Evolutionary conservation across 2,329 filamentous ascomycete genomes (phyloP).

Genomic region (Eurotiales sp.): DNA sequence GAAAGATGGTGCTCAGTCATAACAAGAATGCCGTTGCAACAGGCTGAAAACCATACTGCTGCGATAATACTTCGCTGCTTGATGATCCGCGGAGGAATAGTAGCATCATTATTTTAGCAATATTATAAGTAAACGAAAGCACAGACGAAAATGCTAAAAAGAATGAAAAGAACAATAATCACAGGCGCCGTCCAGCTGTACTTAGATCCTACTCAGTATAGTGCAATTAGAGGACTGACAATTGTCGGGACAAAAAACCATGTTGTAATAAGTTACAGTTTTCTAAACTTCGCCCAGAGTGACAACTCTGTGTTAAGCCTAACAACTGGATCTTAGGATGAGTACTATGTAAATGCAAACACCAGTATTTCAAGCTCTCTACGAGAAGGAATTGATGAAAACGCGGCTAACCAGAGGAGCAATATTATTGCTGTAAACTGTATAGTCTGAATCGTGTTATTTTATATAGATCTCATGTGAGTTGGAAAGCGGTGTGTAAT

Average conservation of each 20-base stretch:
- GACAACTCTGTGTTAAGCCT: conserved; percentile 16
- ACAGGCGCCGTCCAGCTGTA: conserved; percentile 42
- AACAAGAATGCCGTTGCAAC: neutral
- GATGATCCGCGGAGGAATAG: conserved; percentile 32
- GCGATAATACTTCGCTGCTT: conserved; percentile 42
- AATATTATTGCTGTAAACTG: conserved; percentile 15
- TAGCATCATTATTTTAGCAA: neutral
- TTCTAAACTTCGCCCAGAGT: conserved; percentile 22
- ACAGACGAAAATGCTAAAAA: conserved; percentile 41
- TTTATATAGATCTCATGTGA: conserved; percentile 26
- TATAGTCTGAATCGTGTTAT: conserved; percentile 23
- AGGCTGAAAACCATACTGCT: neutral
- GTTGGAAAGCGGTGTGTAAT: conserved; percentile 27
- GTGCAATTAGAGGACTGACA: conserved; percentile 47
- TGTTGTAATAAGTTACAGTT: conserved; percentile 42
- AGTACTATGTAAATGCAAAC: conserved; percentile 13
- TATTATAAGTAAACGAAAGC: conserved; percentile 32
- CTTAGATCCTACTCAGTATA: conserved; percentile 40
- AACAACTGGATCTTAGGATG: conserved; percentile 27
- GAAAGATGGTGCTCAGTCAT: neutral
- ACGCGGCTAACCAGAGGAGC: conserved; percentile 43
- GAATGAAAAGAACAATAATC: conserved; percentile 47
- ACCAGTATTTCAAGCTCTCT: conserved; percentile 46
- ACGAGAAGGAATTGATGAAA: conserved; percentile 28
- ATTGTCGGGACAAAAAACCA: conserved; percentile 44